Conservation (phyloP, 441 rosid species). For the Aleurites moluccanus region DNA sequence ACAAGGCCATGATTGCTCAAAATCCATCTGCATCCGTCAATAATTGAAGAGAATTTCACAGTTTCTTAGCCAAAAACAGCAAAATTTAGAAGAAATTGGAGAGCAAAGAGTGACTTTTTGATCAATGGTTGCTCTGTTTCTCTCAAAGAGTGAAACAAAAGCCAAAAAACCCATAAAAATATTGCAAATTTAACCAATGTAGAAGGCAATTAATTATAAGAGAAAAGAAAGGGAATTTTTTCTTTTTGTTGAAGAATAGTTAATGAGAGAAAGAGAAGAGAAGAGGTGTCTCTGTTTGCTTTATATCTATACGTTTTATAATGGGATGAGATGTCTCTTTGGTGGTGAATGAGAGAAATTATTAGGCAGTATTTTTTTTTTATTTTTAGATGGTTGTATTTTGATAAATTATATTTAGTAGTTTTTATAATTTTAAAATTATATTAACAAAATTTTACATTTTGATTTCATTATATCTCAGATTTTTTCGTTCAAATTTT, state of each 20-base stretch:
- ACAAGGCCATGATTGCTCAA: constrained; percentile 41
- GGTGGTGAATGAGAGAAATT: constrained; percentile 21
- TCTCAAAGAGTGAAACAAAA: constrained; percentile 16
- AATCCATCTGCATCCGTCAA: constrained; percentile 54
- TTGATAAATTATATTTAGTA: too few species aligned
- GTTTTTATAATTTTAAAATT: too few species aligned
- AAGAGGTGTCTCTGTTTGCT: constrained; percentile 31
- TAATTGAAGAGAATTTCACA: constrained; percentile 37
- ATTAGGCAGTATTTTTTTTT: too few species aligned
- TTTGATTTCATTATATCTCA: too few species aligned
- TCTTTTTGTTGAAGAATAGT: too few species aligned
- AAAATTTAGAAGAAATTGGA: constrained; percentile 26
- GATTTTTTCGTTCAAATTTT: too few species aligned
- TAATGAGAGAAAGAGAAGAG: constrained; percentile 18
- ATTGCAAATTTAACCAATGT: not conserved
- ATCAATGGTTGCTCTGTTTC: constrained; percentile 32
- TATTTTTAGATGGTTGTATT: too few species aligned
- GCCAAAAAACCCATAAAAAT: not conserved
- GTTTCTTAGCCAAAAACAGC: constrained; percentile 21
- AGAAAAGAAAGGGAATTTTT: constrained; percentile 14
- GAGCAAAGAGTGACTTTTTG: constrained; percentile 29
- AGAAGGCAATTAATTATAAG: not conserved
- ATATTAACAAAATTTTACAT: too few species aligned
- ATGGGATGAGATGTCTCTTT: constrained; percentile 39
- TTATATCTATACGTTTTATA: constrained; percentile 37